Conservation (phyloP, 305 asterid genomes). For the Rubia tinctorum region DNA sequence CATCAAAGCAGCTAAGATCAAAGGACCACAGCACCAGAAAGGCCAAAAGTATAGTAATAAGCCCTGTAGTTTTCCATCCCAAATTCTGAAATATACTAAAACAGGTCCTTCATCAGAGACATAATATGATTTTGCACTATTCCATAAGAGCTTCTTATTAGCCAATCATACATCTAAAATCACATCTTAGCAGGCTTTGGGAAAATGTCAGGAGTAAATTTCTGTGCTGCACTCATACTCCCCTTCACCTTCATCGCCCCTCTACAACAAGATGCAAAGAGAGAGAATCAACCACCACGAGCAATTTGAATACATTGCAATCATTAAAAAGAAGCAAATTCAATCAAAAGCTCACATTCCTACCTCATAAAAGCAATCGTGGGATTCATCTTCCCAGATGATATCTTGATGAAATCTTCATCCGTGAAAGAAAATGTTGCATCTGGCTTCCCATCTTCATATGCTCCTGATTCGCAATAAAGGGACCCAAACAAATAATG, state of each 20-base stretch:
- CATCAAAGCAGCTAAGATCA: neutral
- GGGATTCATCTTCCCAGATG: slow-evolving; percentile 89
- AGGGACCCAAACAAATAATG: slow-evolving; percentile 3
- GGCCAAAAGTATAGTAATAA: neutral
- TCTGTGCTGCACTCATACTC: slow-evolving; percentile 81
- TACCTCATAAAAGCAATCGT: slow-evolving; percentile 98
- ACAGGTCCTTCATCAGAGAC: neutral
- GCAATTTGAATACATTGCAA: neutral
- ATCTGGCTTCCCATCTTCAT: slow-evolving; percentile 90
- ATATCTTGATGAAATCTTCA: slow-evolving; percentile 81
- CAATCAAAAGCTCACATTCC: neutral
- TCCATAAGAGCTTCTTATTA: slow-evolving; percentile 4
- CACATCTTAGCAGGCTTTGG: slow-evolving; percentile 97
- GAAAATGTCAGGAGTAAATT: slow-evolving; percentile 92
- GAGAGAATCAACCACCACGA: slow-evolving; percentile 8
- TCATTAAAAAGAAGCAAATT: neutral
- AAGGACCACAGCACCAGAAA: too few species aligned
- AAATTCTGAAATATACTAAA: neutral
- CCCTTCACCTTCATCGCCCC: slow-evolving; percentile 95
- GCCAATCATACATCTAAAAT: slow-evolving; percentile 8
- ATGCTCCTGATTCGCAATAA: slow-evolving; percentile 41
- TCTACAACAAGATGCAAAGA: slow-evolving; percentile 37
- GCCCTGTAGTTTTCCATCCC: neutral
- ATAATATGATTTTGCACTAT: too few species aligned
- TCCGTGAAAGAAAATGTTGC: slow-evolving; percentile 93